A percentile compares a stretch with the other conserved stretches of the same genome.
Evolutionary conservation across 768 basidiomycete species (phyloP).

Genomic region (Leccinum subgranulosum): DNA sequence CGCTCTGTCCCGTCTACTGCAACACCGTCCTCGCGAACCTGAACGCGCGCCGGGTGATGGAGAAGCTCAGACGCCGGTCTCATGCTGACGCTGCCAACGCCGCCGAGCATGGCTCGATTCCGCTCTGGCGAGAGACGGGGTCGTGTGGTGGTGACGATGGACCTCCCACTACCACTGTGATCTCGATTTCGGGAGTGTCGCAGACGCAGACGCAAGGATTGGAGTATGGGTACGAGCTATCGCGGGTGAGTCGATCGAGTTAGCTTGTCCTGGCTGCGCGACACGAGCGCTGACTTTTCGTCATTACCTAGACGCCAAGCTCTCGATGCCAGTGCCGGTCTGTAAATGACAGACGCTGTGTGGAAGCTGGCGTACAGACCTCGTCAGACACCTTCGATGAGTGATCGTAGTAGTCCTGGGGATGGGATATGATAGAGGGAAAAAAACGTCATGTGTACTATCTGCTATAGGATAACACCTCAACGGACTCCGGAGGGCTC

Average conservation of each 20-base stretch:
- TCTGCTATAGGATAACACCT: neutral
- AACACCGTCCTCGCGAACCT: slow-evolving; percentile 32
- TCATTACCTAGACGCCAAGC: neutral
- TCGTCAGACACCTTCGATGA: neutral
- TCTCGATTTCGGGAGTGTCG: neutral
- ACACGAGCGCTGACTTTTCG: no score
- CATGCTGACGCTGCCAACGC: neutral
- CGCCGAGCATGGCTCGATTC: slow-evolving; percentile 1
- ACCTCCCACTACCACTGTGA: neutral
- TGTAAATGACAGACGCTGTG: no score
- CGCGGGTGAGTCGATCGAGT: neutral
- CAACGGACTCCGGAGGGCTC: neutral
- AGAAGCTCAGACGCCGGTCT: slow-evolving; percentile 9
- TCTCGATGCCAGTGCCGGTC: slow-evolving; percentile 5
- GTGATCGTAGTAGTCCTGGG: neutral
- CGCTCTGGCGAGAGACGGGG: slow-evolving; percentile 2
- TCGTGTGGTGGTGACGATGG: neutral
- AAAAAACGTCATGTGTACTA: neutral
- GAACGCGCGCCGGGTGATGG: slow-evolving; percentile 25
- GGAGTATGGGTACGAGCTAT: slow-evolving; percentile 1
- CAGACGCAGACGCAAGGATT: neutral
- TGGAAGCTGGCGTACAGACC: slow-evolving; percentile 13
- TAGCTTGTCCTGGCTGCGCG: neutral
- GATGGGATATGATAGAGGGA: neutral
- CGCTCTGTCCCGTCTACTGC: slow-evolving; percentile 30